Evolutionary conservation across 345 rosid species (phyloP).

Genomic region (Lepidium sativum): DNA sequence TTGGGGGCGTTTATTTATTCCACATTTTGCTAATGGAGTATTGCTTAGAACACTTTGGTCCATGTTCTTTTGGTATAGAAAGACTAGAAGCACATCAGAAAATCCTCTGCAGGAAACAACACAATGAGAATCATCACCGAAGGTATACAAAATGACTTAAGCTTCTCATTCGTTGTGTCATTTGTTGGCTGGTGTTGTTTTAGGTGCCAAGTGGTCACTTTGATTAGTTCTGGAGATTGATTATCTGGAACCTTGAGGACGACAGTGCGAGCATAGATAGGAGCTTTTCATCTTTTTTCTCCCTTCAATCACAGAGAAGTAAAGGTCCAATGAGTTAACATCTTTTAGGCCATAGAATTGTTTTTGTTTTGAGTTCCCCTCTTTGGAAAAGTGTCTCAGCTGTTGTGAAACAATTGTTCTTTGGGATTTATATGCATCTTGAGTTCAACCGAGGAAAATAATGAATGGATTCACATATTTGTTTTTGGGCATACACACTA

Average conservation of each 20-base stretch:
- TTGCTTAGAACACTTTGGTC: slow-evolving; percentile 58
- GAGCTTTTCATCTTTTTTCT: not conserved
- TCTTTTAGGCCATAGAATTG: not conserved
- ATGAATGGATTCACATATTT: not conserved
- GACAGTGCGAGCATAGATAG: not conserved
- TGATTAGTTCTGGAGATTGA: not conserved
- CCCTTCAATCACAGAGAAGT: slow-evolving; percentile 1
- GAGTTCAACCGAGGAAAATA: not conserved
- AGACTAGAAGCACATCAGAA: slow-evolving; percentile 27
- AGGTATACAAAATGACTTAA: not conserved
- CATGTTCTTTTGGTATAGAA: slow-evolving; percentile 47
- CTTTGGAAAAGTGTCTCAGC: not conserved
- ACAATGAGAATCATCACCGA: not conserved
- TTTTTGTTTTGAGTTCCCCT: not conserved
- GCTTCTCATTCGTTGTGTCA: not conserved
- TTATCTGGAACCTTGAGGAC: not conserved
- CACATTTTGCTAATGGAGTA: slow-evolving; percentile 82
- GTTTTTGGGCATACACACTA: no score
- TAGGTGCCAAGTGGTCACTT: slow-evolving; percentile 5
- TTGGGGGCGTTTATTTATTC: slow-evolving; percentile 77
- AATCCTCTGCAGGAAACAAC: slow-evolving; percentile 14
- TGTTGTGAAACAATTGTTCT: not conserved
- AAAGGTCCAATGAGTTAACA: not conserved
- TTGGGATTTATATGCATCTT: slow-evolving; percentile 9
- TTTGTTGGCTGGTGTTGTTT: slow-evolving; percentile 6